A percentile compares a stretch with the other conserved stretches of the same genome.
phyloP scores from a whole-genome alignment of 2,329 filamentous ascomycete genomes.

The Aureobasidium subglaciale region DNA sequence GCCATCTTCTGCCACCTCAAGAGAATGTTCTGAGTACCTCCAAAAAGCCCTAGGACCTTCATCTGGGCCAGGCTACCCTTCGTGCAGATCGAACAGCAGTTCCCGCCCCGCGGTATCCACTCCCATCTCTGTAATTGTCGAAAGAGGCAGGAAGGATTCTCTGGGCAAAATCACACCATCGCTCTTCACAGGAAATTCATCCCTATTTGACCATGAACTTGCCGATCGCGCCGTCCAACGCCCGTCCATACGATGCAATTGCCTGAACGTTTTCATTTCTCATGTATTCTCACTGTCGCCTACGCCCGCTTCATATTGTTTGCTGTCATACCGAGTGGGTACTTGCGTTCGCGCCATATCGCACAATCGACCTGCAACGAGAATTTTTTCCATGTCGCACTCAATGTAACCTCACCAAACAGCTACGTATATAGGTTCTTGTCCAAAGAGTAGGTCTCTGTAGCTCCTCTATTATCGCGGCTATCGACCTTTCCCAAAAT shows the following conservation, averaged over 20 bases:
- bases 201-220: background rate
- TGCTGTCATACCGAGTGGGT: constrained; percentile 1
- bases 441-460: background rate
- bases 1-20: too few relatives aligned
- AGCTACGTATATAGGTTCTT: background rate
- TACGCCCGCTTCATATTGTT: background rate
- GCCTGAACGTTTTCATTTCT: background rate
- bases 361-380: background rate
- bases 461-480: too few relatives aligned
- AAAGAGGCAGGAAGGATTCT: background rate
- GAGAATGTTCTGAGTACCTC: too few relatives aligned
- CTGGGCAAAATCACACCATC: constrained; percentile 1
- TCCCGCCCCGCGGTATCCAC: too few relatives aligned
- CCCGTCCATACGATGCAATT: background rate
- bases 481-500: background rate
- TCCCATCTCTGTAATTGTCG: too few relatives aligned
- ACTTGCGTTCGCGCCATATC: background rate
- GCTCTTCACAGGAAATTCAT: background rate
- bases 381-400: background rate
- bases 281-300: background rate
- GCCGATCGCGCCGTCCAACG: background rate
- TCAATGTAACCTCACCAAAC: background rate
- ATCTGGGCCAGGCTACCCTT: too few relatives aligned
- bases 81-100: too few relatives aligned
- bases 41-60: too few relatives aligned